phyloP scores from a whole-genome alignment of 306 rosid species.

The Lithocarpus polystachyus region DNA sequence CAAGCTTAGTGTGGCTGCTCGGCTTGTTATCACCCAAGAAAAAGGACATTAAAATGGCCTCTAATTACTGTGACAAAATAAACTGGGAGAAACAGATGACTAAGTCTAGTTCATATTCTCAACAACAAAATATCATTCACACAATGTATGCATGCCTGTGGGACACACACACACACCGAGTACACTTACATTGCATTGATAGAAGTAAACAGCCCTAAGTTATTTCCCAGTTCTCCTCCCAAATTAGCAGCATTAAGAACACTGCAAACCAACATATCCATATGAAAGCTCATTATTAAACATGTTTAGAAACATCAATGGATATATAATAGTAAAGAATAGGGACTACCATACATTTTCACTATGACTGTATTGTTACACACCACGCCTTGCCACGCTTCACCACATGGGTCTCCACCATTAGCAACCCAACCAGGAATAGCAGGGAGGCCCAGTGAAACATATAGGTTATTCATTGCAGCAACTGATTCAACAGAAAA shows the following conservation, averaged over 20 bases:
- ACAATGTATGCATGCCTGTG: background rate
- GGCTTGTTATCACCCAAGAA: background rate
- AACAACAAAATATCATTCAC: background rate
- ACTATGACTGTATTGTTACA: conserved; percentile 61
- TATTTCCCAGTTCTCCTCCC: conserved; percentile 82
- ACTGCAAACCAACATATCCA: conserved; percentile 45
- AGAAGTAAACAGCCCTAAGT: conserved; percentile 62
- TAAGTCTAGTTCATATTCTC: background rate
- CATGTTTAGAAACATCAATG: background rate
- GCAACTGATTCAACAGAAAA: conserved; percentile 52
- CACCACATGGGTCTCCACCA: conserved; percentile 93
- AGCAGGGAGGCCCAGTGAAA: conserved; percentile 67
- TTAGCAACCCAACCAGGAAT: conserved; percentile 82
- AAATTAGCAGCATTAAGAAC: conserved; percentile 71
- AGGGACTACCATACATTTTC: conserved; percentile 51
- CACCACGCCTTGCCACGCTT: conserved; percentile 86
- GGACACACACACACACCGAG: conserved; percentile 8
- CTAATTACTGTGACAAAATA: background rate
- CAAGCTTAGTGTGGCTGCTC: background rate
- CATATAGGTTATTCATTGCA: conserved; percentile 69
- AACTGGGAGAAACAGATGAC: background rate
- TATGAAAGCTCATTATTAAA: conserved; percentile 14
- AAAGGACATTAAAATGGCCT: background rate
- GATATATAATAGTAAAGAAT: conserved; percentile 6
- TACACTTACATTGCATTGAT: conserved; percentile 60